phyloP scores from a whole-genome alignment of 164 flowering plant species.

The Santalum album region DNA sequence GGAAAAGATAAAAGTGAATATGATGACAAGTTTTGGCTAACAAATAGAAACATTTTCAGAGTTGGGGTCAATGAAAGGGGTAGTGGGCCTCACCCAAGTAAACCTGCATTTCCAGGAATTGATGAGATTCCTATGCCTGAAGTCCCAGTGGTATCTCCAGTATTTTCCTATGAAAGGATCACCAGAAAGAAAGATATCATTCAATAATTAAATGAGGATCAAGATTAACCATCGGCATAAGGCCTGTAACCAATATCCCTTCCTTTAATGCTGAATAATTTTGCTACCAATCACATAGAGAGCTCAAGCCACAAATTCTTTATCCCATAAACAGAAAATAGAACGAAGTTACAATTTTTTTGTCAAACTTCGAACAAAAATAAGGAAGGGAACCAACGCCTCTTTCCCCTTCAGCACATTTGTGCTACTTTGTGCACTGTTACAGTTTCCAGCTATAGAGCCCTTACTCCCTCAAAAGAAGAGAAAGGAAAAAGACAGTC shows the following conservation, averaged over 20 bases:
- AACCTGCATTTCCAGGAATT: constrained; percentile 71
- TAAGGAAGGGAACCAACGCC: no score
- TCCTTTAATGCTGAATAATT: no score
- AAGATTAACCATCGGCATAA: no score
- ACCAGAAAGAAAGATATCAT: background rate
- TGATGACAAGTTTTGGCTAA: background rate
- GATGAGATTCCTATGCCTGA: constrained; percentile 41
- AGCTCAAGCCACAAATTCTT: no score
- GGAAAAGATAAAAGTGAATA: background rate
- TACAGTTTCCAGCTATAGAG: background rate
- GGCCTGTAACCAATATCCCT: no score
- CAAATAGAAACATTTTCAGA: background rate
- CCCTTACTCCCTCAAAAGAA: background rate
- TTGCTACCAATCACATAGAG: no score
- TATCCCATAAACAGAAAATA: no score
- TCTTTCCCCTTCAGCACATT: no score
- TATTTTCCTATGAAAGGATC: constrained; percentile 29
- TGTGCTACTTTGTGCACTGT: no score
- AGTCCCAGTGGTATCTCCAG: constrained; percentile 47
- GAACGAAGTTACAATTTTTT: no score
- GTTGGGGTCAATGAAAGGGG: background rate
- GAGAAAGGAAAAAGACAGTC: background rate
- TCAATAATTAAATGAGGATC: no score
- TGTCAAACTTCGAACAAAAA: no score
- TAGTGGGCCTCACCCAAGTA: constrained; percentile 70